Evolutionary conservation across 2,329 filamentous ascomycete genomes (phyloP), one percentile per base, ranked within the genome.

Genomic region (Fusarium coffeatum): DNA sequence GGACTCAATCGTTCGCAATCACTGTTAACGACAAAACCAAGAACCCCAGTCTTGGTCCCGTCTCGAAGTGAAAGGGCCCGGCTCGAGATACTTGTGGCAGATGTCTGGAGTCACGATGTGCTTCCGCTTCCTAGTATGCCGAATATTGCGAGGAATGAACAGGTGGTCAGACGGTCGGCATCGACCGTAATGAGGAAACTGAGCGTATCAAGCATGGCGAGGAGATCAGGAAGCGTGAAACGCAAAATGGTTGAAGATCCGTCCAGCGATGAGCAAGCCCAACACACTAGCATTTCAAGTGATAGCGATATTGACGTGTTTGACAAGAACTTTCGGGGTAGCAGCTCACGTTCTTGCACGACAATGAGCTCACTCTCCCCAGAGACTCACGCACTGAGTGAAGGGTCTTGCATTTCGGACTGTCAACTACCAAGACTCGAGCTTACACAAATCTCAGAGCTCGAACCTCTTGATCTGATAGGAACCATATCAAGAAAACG

Each of bases 141-240:
- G 32, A 84, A 78, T 80, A 79, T 89, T 81, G 78, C 88, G 78
- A 79, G 89, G 82, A 81, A 92, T 73, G 88, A 97, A 73, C 89
- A 92, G 75, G 83, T 93, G 6, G 90, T 96, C 48, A 87, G 92
- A 53, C 88, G 88, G 42, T 93, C 92, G n/a, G 92, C 94, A 15
- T 93, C 93, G 37, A 92, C 92, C 1, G 88, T 97, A 76, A 97
- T 97, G 83, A 88, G 94, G 55, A 97, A 94, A 77, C 86, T 98
- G 68, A 97, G 93, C 79, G 90, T 93, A 75, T 90, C 91, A 50
- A 94, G 90, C 78, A 91, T 96, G 69, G 87, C 92, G 40, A 92
- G 90, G 72, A 88, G 91, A 60, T 92, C 92, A 2, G 85, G 84
- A 41, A 92, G 90, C 69, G 73, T 85, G 27, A 69, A 75, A 30